A percentile compares a stretch with the other conserved stretches of the same genome.
Conservation (phyloP, 2,329 filamentous ascomycete species). For the Didymellaceae sp. region DNA sequence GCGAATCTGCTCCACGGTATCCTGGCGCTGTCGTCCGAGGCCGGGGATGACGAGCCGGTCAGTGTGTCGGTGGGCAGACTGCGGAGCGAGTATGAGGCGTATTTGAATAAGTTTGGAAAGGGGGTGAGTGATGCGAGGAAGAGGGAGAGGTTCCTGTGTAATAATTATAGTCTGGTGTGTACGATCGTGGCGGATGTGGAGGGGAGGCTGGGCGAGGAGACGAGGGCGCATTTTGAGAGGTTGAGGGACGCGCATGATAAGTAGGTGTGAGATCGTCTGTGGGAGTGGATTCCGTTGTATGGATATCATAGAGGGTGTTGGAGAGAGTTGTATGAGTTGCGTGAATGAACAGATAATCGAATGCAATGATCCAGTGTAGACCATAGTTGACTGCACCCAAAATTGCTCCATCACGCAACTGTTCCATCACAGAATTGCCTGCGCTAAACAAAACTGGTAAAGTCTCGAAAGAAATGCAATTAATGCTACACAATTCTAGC, state of each 20-base stretch:
- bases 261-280: no score
- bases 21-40: slow-evolving; percentile 81
- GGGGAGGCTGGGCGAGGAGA: slow-evolving; percentile 76
- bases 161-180: slow-evolving; percentile 93
- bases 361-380: no score
- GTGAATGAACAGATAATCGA: no score
- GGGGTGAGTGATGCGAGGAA: slow-evolving; percentile 79
- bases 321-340: no score
- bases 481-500: neutral
- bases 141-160: slow-evolving; percentile 86
- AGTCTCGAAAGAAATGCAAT: no score
- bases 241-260: slow-evolving; percentile 55
- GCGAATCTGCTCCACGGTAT: slow-evolving; percentile 90
- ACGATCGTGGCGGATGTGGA: slow-evolving; percentile 80
- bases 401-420: neutral
- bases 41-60: slow-evolving; percentile 92
- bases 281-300: no score
- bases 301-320: no score
- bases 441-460: no score
- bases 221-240: slow-evolving; percentile 75
- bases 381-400: no score
- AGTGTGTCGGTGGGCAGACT: slow-evolving; percentile 79
- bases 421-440: no score
- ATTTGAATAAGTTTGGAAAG: slow-evolving; percentile 79
- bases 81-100: slow-evolving; percentile 80